A percentile compares a stretch with the other conserved stretches of the same genome.
phyloP scores from a whole-genome alignment of 2,329 filamentous ascomycete genomes.

The Ophiostoma populinum region DNA sequence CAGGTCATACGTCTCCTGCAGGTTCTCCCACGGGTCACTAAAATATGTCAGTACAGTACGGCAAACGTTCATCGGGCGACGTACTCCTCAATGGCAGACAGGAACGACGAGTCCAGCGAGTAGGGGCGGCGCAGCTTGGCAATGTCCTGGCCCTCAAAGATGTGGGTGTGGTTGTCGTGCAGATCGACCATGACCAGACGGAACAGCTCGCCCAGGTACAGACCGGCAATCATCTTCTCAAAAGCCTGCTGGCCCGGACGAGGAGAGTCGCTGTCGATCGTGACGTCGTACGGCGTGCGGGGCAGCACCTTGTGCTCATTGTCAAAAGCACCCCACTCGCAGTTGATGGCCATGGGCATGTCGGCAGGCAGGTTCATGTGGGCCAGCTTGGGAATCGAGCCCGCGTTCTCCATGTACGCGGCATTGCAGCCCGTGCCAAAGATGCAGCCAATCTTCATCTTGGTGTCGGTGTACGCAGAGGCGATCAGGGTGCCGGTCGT shows the following conservation, averaged over 20 bases:
- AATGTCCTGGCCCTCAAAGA: slow-evolving; percentile 77
- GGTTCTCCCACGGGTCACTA: slow-evolving; percentile 86
- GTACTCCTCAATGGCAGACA: slow-evolving; percentile 79
- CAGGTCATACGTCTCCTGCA: slow-evolving; percentile 72
- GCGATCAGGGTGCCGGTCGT: slow-evolving; percentile 95
- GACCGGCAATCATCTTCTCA: slow-evolving; percentile 93
- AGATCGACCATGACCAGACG: slow-evolving; percentile 73
- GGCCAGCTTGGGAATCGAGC: slow-evolving; percentile 82
- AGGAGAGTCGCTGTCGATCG: slow-evolving; percentile 80
- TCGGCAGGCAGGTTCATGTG: slow-evolving; percentile 77
- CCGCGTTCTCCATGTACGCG: slow-evolving; percentile 90
- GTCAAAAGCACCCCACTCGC: slow-evolving; percentile 94
- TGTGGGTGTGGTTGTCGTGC: slow-evolving; percentile 56
- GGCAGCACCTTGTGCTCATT: slow-evolving; percentile 83
- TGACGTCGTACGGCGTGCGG: slow-evolving; percentile 66
- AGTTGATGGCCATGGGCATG: slow-evolving; percentile 87
- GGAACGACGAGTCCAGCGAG: slow-evolving; percentile 79
- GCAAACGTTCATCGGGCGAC: too few relatives aligned
- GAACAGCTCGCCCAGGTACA: slow-evolving; percentile 92
- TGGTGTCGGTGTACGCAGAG: slow-evolving; percentile 85
- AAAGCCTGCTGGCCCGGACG: slow-evolving; percentile 89
- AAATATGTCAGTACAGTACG: slow-evolving; percentile 2
- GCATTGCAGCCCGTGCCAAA: slow-evolving; percentile 98
- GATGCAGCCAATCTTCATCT: slow-evolving; percentile 92
- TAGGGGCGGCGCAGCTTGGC: slow-evolving; percentile 70